Base-by-base conservation (phyloP, 306 rosid species). In the Quercus suber region DNA sequence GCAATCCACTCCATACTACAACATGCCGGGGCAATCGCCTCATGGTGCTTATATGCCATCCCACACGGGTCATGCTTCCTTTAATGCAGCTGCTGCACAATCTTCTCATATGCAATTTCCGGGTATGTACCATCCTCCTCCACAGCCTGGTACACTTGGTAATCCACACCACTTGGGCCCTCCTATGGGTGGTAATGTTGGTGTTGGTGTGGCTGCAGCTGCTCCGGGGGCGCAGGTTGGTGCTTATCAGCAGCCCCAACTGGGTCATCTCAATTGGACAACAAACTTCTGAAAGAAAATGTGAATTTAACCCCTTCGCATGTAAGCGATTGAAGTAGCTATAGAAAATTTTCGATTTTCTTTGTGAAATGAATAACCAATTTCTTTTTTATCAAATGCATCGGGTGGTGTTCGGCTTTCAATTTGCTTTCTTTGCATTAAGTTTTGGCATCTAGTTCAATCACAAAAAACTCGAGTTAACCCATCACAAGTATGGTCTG, bases 41-140 rank as follows among this genome's bases (percentile, higher is more conserved):
- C 99, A 90, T 65, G 93, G 89, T 3, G 83, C 97, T 8, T 96
- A 90, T 87, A 85, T 96, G 87, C 94, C 94, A 0, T 93, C 99
- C 3, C 99, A 90, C 74, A 82, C 92, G 0, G 92, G 94, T 41
- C 99, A 92, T 37, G 87, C 92, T 59, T 86, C 92, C 55, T 95
- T 87, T 87, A 91, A 88, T 78, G 94, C 96, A 6, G 98, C 95
- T 31, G 94, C 92, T 21, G 94, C 97, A 71, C 97, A 92, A 61
- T 93, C 99, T 65, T 89, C 99, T n/a, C 98, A 96, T 91, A 89
- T 93, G 99, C 99, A 96, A 82, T 96, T 86, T 78, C 96, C 98
- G 1, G 94, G 98, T n/a, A 75, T 96, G 90, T 96, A 93, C 82
- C 99, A 96, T 30, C 87, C 97, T 77, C 81, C 97, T 70, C 90